A percentile compares a stretch with the other conserved stretches of the same genome.
Evolutionary conservation across 176 grass and related monocot genomes (phyloP).

Genomic region (Avena atlantica): DNA sequence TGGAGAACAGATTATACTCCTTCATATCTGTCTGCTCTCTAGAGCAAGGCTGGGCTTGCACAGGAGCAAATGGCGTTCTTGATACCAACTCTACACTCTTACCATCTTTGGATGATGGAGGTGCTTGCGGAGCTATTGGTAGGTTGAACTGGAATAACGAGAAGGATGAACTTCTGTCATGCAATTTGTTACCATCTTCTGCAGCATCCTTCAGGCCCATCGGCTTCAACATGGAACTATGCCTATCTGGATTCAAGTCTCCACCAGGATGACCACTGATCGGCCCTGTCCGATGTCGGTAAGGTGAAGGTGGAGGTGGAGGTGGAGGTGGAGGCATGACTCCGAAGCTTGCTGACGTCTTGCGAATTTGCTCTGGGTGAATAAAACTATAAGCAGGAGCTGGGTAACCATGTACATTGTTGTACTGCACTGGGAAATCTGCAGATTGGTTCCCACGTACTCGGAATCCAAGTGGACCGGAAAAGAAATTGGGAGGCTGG

Average conservation of each 20-base stretch:
- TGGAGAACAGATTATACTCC: conserved; percentile 81
- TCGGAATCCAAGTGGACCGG: conserved; percentile 48
- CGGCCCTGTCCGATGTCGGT: conserved; percentile 32
- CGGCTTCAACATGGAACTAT: conserved; percentile 34
- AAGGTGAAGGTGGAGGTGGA: not conserved
- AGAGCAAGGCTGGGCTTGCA: conserved; percentile 58
- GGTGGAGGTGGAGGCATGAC: conserved; percentile 29
- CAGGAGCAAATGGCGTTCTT: conserved; percentile 40
- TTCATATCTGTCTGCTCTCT: conserved; percentile 71
- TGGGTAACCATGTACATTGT: conserved; percentile 57
- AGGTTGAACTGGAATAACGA: conserved; percentile 91
- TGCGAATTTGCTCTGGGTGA: conserved; percentile 52
- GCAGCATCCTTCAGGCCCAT: conserved; percentile 24
- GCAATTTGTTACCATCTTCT: conserved; percentile 43
- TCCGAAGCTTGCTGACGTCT: conserved; percentile 45
- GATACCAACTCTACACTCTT: conserved; percentile 42
- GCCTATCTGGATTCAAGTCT: conserved; percentile 43
- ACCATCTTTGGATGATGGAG: conserved; percentile 58
- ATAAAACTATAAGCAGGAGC: conserved; percentile 58
- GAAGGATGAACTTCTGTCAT: conserved; percentile 58
- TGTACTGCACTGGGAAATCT: conserved; percentile 69
- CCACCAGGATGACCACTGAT: conserved; percentile 39
- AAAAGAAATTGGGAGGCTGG: conserved; percentile 53
- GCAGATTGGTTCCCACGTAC: conserved; percentile 47
- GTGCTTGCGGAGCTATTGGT: conserved; percentile 59